Percentiles rank a stretch among this genome's conserved stretches.
These are phyloP conservation scores for Acanthamoeba healyi DNA, from an alignment of 208 protist species.

Conservation along the genomic window DNA sequence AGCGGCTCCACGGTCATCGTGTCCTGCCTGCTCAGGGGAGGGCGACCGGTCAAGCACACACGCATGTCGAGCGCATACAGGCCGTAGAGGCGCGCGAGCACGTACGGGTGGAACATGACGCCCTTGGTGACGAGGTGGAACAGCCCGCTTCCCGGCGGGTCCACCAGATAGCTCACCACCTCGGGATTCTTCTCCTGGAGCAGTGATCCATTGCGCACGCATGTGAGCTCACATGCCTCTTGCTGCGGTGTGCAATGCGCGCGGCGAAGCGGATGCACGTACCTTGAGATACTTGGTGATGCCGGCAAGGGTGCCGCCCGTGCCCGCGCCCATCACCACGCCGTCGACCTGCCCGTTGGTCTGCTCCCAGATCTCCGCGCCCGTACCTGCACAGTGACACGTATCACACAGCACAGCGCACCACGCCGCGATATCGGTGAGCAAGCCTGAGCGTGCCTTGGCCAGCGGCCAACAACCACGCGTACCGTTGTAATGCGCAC, in stretches of 20 bases:
- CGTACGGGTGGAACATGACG: constrained; percentile 36
- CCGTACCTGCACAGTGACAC: not conserved
- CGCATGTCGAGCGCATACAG: too few species aligned
- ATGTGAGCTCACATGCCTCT: not conserved
- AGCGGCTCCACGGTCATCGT: constrained; percentile 23
- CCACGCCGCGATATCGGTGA: too few species aligned
- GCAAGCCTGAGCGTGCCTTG: too few species aligned
- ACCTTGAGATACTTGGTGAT: constrained; percentile 81
- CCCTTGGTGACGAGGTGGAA: not conserved
- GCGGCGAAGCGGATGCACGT: not conserved
- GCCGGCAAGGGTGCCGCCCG: constrained; percentile 89
- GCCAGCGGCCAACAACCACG: constrained; percentile 90
- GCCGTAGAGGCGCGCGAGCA: too few species aligned
- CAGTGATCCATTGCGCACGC: not conserved
- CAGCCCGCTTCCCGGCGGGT: constrained; percentile 78
- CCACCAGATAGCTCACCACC: constrained; percentile 71
- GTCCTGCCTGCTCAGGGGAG: not conserved
- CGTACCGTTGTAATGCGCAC: constrained; percentile 85
- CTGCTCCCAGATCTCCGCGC: constrained; percentile 11
- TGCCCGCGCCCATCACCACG: constrained; percentile 79
- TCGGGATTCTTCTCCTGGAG: constrained; percentile 23
- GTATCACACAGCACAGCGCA: not conserved
- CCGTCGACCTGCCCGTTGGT: constrained; percentile 62
- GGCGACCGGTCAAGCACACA: too few species aligned
- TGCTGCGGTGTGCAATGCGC: too few species aligned